phyloP scores from a whole-genome alignment of 495 filamentous ascomycete genomes.

The Pseudotulostoma volvatum region DNA sequence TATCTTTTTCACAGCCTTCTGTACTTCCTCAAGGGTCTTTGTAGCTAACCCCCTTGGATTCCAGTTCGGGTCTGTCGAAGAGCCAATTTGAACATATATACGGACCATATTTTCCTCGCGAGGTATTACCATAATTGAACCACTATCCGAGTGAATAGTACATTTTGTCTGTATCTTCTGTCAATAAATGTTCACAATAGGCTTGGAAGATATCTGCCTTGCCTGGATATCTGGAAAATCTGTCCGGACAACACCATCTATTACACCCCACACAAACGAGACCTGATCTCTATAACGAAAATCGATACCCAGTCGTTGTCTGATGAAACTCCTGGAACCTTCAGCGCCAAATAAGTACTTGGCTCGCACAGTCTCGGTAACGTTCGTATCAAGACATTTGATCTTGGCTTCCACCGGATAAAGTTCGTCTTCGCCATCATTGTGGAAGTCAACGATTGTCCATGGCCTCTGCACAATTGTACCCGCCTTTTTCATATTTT shows the following conservation, averaged over 20 bases:
- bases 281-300: constrained; percentile 49
- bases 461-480: constrained; percentile 42
- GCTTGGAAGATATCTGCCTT: constrained; percentile 5
- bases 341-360: constrained; percentile 53
- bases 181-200: not conserved
- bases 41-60: constrained; percentile 28
- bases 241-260: constrained; percentile 62
- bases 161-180: constrained; percentile 61
- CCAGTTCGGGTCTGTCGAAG: constrained; percentile 44
- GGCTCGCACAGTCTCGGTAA: constrained; percentile 43
- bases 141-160: constrained; percentile 42
- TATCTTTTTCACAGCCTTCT: constrained; percentile 39
- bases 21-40: constrained; percentile 33
- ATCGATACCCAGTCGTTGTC: constrained; percentile 40
- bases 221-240: constrained; percentile 68
- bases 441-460: constrained; percentile 44
- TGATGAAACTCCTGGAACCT: constrained; percentile 46
- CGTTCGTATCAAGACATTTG: constrained; percentile 57
- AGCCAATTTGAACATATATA: constrained; percentile 59
- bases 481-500: constrained; percentile 44
- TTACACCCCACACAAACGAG: constrained; percentile 60
- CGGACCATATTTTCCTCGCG: constrained; percentile 65
- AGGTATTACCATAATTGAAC: constrained; percentile 56
- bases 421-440: constrained; percentile 35
- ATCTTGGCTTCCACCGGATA: constrained; percentile 54